phyloP scores from a whole-genome alignment of 2,329 filamentous ascomycete species.

The Chalaropsis ovoidea region DNA sequence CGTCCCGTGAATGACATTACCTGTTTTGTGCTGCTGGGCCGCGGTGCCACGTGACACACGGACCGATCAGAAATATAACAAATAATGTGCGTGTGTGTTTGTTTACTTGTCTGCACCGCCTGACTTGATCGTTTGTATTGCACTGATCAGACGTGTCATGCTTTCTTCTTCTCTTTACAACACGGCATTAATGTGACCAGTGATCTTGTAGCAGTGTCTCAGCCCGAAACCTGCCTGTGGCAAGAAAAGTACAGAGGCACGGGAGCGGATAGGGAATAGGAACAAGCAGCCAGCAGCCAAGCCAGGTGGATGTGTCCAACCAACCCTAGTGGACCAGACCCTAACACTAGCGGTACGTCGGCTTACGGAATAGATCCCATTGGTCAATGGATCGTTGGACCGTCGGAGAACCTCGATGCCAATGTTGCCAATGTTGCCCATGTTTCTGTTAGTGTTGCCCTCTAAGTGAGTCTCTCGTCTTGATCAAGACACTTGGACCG shows the following conservation, averaged over 20 bases:
- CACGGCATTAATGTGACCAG: background rate
- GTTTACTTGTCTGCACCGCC: too few relatives aligned
- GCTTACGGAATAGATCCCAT: conserved; percentile 1
- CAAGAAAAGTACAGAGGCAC: background rate
- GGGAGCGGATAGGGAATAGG: background rate
- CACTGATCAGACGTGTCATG: too few relatives aligned
- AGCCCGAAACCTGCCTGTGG: conserved; percentile 1
- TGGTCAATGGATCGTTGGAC: too few relatives aligned
- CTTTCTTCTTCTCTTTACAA: too few relatives aligned
- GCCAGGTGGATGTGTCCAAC: background rate
- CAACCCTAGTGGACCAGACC: background rate
- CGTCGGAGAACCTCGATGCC: too few relatives aligned
- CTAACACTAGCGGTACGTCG: background rate
- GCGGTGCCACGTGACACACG: background rate
- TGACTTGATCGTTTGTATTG: too few relatives aligned
- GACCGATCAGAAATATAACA: background rate
- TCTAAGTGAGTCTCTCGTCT: background rate
- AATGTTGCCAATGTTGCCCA: too few relatives aligned
- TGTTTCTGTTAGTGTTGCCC: background rate
- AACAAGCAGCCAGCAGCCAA: background rate
- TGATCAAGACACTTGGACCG: background rate
- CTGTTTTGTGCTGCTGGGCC: too few relatives aligned
- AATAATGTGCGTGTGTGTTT: too few relatives aligned
- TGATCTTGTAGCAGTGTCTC: background rate
- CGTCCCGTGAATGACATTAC: background rate